phyloP scores from a whole-genome alignment of 805 yeast species.

The Komagataella kurtzmanii region DNA sequence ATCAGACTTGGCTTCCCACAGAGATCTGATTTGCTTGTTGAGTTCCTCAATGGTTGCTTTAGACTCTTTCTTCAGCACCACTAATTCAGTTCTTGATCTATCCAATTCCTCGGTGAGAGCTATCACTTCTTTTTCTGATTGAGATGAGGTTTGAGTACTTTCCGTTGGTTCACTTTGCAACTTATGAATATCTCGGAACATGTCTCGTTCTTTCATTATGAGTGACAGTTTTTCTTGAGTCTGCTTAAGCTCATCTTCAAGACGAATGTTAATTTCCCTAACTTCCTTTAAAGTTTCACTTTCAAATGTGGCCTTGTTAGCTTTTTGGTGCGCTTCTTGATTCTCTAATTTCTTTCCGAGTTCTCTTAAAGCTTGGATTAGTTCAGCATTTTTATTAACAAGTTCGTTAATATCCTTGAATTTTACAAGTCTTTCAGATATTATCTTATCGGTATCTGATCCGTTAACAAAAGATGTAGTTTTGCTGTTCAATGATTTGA shows the following conservation, averaged over 20 bases:
- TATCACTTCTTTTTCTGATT: neutral
- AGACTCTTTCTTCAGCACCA: slow-evolving; percentile 17
- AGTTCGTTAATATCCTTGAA: slow-evolving; percentile 58
- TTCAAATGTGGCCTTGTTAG: slow-evolving; percentile 24
- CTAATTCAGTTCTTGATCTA: neutral
- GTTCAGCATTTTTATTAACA: slow-evolving; percentile 61
- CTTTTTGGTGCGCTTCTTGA: slow-evolving; percentile 30
- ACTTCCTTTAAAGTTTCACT: slow-evolving; percentile 46
- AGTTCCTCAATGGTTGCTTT: slow-evolving; percentile 28
- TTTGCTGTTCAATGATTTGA: slow-evolving; percentile 31
- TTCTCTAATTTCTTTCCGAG: slow-evolving; percentile 61
- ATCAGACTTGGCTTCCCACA: slow-evolving; percentile 21
- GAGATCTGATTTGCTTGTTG: slow-evolving; percentile 13
- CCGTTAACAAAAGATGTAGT: slow-evolving; percentile 11
- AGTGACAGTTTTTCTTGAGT: slow-evolving; percentile 38
- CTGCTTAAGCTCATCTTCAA: slow-evolving; percentile 44
- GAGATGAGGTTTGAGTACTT: neutral
- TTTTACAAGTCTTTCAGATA: slow-evolving; percentile 59
- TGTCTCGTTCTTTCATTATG: slow-evolving; percentile 55
- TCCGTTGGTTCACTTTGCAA: neutral
- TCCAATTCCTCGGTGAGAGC: neutral
- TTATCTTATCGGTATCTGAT: slow-evolving; percentile 59
- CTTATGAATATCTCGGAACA: slow-evolving; percentile 18
- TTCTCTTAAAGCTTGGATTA: slow-evolving; percentile 54
- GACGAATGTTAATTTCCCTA: slow-evolving; percentile 48